These are phyloP conservation scores for Scleroderma bovista DNA, from an alignment of 768 basidiomycete species.

Conservation along the genomic window DNA sequence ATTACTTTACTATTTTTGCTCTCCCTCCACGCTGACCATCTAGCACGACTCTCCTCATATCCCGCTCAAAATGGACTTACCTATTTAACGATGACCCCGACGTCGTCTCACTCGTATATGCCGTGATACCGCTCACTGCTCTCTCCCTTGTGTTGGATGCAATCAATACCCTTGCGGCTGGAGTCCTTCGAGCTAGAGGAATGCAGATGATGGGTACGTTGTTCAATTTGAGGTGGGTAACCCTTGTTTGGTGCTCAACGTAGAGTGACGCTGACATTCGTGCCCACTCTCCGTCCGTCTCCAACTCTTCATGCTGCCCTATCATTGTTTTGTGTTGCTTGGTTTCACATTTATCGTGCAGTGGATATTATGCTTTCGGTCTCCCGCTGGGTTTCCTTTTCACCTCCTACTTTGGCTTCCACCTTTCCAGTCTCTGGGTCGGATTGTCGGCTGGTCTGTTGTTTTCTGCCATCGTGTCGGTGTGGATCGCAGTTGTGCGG, in stretches of 20 bases:
- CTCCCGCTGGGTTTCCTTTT: not conserved
- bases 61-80: conserved; percentile 63
- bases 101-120: conserved; percentile 43
- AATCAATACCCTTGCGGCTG: conserved; percentile 56
- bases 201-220: conserved; percentile 44
- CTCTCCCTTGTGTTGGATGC: conserved; percentile 87
- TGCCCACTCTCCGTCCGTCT: not conserved
- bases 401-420: not conserved
- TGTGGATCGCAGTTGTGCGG: conserved; percentile 41
- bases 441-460: conserved; percentile 69
- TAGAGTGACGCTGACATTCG: not conserved
- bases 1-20: not conserved
- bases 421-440: conserved; percentile 20
- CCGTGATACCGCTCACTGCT: conserved; percentile 69
- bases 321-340: too few species aligned
- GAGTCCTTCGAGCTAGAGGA: conserved; percentile 79
- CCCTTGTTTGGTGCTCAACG: not conserved
- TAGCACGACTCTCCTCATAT: conserved; percentile 52
- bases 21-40: not conserved
- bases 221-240: not conserved
- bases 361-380: not conserved
- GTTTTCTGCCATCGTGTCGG: conserved; percentile 52
- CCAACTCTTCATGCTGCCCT: not conserved
- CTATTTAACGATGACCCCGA: conserved; percentile 64
- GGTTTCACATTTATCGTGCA: not conserved